Base-by-base conservation (phyloP, 306 rosid genomes). In the Vigna hirtella region DNA sequence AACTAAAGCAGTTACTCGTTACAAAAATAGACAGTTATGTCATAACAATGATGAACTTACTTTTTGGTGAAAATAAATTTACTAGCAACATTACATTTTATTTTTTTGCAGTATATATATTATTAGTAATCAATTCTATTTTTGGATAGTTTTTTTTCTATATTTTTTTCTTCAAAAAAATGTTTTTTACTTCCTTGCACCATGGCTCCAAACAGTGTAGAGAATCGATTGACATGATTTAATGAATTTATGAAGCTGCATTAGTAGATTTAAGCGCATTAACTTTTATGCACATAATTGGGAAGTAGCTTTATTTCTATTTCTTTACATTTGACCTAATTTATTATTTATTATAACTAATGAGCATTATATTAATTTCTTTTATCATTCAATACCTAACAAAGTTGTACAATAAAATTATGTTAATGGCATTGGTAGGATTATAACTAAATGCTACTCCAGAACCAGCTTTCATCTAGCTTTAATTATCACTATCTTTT, bases 401-500 rank as follows among this genome's bases (percentile, higher is more conserved):
- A 12, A 62, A 51, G 15, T 26, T 51, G 34, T 17, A 2, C 65
- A 20, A 20, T 10, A 42, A 79, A 79, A 70, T 2, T 51, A 10
- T 59, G 77, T 22, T 59, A 48, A 48, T 59, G 16, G 11, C 36
- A 45, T 55, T n/a, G 30, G 48, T 42, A 49, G 26, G 13, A 64
- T 15, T 53, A 42, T 47, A 26, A n/a, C 34, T 26, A 12, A 16
- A 24, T 77, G 61, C 55, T n/a, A 20, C 45, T 68, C 52, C 53
- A 5, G 24, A 74, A 58, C 80, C 56, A 26, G 61, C 61, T 81
- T 70, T 20, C 18, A 61, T 26, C 26, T 45, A 66, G 14, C 74
- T 52, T 77, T 82, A 64, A 47, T 45, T 17, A 64, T 61, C 9
- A 38, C 45, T 18, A 3, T 10, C 32, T 6, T 64, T 64, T 65